Base-by-base conservation (phyloP, 352 stramenopile genomes). In the Stephanocyclus meneghinianus region DNA sequence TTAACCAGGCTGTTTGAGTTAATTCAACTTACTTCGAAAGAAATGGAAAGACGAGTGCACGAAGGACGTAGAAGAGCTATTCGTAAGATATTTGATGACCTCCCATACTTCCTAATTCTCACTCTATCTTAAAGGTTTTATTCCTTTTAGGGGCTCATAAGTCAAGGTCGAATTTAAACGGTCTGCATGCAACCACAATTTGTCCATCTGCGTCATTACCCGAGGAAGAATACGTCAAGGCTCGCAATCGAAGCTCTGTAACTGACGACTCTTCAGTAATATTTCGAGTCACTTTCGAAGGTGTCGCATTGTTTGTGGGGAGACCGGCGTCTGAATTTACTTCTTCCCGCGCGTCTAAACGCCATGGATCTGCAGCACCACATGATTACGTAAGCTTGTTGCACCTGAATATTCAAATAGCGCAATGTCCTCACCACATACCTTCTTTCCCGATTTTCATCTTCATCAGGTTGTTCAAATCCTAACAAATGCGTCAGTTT, bases 41-140 rank as follows among this genome's bases (percentile, higher is more conserved):
- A 91, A 81, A 90, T 93, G 77, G 88, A 93, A 68, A 73, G 88
- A 62, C 90, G 86, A 74, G 85, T 93, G 21, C 88, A 93, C 74
- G 82, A 91, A 44, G 73, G 84, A n/a, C 79, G 86, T 76, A 74
- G 88, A 50, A 89, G 82, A 74, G 84, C 85, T 63, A 76, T 66
- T 69, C 71, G 80, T 59, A 64, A 67, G 57, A 76, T 45, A 63
- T 30, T 53, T 45, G 26, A 45, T 44, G n/a, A 45, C 26, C 13
- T 29, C 55, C 11, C 6, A 21, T 2, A 16, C 2, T 45, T 18
- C 40, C 10, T 45, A 5, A 32, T 45, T 62, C 13, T 18, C 37
- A 42, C 37, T 7, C 18, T 57, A 4, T 57, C 21, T 35, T 71
- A 15, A 16, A 45, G 44, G 16, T 47, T 68, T 29, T n/a, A 71